Evolutionary conservation across 352 stramenopile species (phyloP).

Genomic region (Globisporangium okanoganense): DNA sequence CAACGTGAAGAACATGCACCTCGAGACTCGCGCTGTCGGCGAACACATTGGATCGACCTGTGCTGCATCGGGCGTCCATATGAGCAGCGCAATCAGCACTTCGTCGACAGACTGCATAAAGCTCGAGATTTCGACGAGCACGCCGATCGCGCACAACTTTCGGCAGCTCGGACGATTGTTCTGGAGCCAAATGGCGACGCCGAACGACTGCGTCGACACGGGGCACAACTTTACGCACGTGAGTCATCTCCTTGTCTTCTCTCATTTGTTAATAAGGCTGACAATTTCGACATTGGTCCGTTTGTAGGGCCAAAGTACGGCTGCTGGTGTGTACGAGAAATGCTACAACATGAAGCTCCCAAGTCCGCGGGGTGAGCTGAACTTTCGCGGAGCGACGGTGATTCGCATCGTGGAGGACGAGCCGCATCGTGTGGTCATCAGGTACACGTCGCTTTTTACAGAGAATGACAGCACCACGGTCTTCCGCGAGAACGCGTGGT

Average conservation of each 20-base stretch:
- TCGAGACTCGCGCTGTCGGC: neutral
- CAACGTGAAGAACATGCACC: neutral
- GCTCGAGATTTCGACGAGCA: neutral
- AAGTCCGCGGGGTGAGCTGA: neutral
- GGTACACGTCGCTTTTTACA: neutral
- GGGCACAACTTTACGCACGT: neutral
- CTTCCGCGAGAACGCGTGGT: conserved; percentile 2
- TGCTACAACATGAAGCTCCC: neutral
- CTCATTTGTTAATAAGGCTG: too few species aligned
- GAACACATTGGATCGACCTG: neutral
- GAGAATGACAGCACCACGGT: neutral
- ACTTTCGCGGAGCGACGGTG: neutral
- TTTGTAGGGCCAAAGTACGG: neutral
- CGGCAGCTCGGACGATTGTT: conserved; percentile 2
- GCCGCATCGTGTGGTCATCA: neutral
- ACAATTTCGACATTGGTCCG: too few species aligned
- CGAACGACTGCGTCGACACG: conserved; percentile 1
- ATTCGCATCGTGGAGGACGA: neutral
- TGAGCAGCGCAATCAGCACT: neutral
- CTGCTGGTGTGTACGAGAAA: neutral
- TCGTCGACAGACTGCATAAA: neutral
- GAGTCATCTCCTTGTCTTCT: neutral
- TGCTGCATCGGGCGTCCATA: neutral
- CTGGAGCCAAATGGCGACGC: neutral
- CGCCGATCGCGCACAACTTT: conserved; percentile 1